phyloP scores from a whole-genome alignment of 1,284 basidiomycete genomes.

The Cryptococcus depauperatus region DNA sequence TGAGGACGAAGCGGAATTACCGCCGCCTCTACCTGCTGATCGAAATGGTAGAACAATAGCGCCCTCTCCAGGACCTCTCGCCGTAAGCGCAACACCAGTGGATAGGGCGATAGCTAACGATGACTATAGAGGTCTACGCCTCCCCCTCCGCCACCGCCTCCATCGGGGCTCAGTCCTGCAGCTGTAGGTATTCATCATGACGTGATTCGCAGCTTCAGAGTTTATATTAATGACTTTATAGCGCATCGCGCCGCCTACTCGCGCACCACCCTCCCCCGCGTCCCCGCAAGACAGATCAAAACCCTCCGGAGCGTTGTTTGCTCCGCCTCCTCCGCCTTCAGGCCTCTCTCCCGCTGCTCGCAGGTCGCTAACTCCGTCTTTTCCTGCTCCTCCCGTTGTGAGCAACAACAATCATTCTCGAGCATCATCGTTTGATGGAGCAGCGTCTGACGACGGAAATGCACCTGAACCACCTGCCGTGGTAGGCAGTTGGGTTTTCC shows the following conservation, averaged over 20 bases:
- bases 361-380: slow-evolving; percentile 7
- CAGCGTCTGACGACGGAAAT: slow-evolving; percentile 6
- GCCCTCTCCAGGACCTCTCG: slow-evolving; percentile 2
- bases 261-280: no score
- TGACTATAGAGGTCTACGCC: no score
- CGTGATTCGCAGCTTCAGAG: not conserved
- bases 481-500: slow-evolving; percentile 42
- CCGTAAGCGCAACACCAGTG: not conserved
- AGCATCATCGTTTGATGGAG: not conserved
- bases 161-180: slow-evolving; percentile 26
- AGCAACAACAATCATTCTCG: no score
- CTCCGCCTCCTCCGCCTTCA: slow-evolving; percentile 10
- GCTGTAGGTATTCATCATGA: slow-evolving; percentile 9
- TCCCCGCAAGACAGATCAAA: no score
- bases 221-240: no score
- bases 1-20: slow-evolving; percentile 20
- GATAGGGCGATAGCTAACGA: no score
- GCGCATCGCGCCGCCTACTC: no score
- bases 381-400: slow-evolving; percentile 15
- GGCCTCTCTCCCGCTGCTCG: slow-evolving; percentile 14
- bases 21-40: slow-evolving; percentile 32
- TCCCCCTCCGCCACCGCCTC: slow-evolving; percentile 15
- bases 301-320: not conserved
- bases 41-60: slow-evolving; percentile 25
- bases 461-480: slow-evolving; percentile 39